Evolutionary conservation across 768 basidiomycete genomes (phyloP).

Genomic region (Lactifluus hygrophoroides): DNA sequence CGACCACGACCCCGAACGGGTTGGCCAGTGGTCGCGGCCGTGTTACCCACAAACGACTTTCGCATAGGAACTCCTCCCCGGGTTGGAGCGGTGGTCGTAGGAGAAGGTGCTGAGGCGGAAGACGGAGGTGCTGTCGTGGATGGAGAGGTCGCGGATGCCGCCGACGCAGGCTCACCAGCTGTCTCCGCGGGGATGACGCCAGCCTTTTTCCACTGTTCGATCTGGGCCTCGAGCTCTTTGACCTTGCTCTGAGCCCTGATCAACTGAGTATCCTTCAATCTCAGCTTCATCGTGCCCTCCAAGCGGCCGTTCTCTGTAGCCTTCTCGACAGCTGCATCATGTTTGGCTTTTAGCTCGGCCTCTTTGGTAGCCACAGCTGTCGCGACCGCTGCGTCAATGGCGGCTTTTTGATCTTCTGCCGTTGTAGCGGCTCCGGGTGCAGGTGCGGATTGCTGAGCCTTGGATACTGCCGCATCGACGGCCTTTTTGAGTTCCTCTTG

Average conservation of each 20-base stretch:
- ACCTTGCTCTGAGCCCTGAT: constrained; percentile 49
- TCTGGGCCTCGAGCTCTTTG: constrained; percentile 61
- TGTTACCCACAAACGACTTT: not conserved
- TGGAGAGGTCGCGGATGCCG: constrained; percentile 7
- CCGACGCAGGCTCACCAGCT: not conserved
- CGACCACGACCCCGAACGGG: constrained; percentile 18
- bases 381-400: constrained; percentile 40
- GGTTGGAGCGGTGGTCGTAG: constrained; percentile 20
- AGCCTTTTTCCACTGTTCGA: constrained; percentile 46
- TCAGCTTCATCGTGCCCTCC: constrained; percentile 52
- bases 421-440: constrained; percentile 19
- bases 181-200: constrained; percentile 32
- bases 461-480: constrained; percentile 32
- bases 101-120: constrained; percentile 25
- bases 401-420: constrained; percentile 32
- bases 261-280: constrained; percentile 67
- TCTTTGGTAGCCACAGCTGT: constrained; percentile 44
- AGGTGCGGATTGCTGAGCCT: constrained; percentile 22
- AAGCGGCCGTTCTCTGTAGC: constrained; percentile 64
- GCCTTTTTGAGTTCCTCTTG: constrained; percentile 45
- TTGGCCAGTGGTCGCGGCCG: not conserved
- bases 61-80: constrained; percentile 1
- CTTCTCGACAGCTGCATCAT: constrained; percentile 47
- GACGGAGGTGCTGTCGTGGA: constrained; percentile 17
- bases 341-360: constrained; percentile 37